Percentiles rank a stretch among this genome's conserved stretches.
Evolutionary conservation across 2,329 filamentous ascomycete species (phyloP).

Genomic region (Beauveria brongniartii): DNA sequence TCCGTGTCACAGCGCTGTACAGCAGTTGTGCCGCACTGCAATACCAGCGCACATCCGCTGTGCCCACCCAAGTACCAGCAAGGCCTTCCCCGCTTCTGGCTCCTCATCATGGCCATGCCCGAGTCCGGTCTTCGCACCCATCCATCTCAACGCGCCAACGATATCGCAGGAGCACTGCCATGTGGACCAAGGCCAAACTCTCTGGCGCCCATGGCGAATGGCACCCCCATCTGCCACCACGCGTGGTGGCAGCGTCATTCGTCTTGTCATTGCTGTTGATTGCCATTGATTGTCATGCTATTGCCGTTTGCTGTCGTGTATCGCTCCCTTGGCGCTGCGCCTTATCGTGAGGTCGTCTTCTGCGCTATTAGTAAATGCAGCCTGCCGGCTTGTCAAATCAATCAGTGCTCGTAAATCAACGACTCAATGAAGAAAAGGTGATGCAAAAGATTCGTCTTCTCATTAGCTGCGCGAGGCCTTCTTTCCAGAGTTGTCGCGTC

Average conservation of each 20-base stretch:
- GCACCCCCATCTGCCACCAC: background rate
- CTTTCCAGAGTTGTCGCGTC: background rate
- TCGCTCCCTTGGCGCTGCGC: background rate
- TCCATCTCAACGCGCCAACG: conserved; percentile 5
- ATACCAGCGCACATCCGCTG: background rate
- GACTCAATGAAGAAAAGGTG: background rate
- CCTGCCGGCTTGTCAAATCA: background rate
- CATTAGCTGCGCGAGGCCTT: background rate
- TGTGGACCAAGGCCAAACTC: conserved; percentile 10
- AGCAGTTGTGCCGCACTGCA: background rate
- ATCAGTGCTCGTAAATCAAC: background rate
- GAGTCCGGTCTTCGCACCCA: background rate
- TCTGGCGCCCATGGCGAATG: background rate
- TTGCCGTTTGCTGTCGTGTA: background rate
- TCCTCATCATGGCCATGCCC: background rate
- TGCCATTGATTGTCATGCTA: background rate
- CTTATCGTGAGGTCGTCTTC: background rate
- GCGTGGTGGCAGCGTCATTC: background rate
- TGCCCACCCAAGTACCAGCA: background rate
- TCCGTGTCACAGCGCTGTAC: background rate
- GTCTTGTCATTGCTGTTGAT: background rate
- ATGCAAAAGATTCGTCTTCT: background rate
- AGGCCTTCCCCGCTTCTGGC: background rate
- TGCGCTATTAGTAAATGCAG: background rate
- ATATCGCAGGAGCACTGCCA: conserved; percentile 1